Percentiles rank a stretch among this genome's conserved stretches.
These are phyloP conservation scores for Xylaria grammica DNA, from an alignment of 495 filamentous ascomycete species.

Conservation along the genomic window DNA sequence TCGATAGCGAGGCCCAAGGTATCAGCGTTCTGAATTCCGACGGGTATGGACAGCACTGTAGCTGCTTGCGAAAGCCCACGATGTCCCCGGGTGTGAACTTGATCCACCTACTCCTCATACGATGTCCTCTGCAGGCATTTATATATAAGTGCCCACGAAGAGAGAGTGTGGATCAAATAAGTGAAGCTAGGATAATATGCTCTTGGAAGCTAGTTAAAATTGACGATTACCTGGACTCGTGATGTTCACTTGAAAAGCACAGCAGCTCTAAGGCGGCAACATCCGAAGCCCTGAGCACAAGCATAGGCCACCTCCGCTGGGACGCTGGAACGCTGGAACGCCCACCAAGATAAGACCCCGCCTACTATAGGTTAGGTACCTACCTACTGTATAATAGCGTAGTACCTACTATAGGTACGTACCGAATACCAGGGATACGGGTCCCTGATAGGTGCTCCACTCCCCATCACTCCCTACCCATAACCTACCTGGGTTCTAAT, in stretches of 20 bases:
- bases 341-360: too few species aligned
- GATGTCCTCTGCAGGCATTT: not conserved
- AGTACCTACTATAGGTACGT: too few species aligned
- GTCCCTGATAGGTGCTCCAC: not conserved
- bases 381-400: too few species aligned
- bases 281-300: not conserved
- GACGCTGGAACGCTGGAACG: too few species aligned
- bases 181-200: not conserved
- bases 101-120: not conserved
- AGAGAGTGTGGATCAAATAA: not conserved
- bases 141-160: not conserved
- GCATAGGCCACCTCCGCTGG: constrained; percentile 3
- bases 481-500: not conserved
- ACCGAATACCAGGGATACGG: not conserved
- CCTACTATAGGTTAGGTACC: too few species aligned
- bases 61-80: not conserved
- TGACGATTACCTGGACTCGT: not conserved
- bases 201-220: not conserved
- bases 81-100: not conserved
- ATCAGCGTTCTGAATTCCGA: not conserved
- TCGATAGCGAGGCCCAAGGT: not conserved
- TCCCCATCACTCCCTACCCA: too few species aligned
- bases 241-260: not conserved
- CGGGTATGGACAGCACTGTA: not conserved
- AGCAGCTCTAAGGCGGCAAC: not conserved